A percentile compares a stretch with the other conserved stretches of the same genome.
These are phyloP conservation scores for Iris macrosiphon DNA, from an alignment of 106 monocot genomes.

Conservation along the genomic window DNA sequence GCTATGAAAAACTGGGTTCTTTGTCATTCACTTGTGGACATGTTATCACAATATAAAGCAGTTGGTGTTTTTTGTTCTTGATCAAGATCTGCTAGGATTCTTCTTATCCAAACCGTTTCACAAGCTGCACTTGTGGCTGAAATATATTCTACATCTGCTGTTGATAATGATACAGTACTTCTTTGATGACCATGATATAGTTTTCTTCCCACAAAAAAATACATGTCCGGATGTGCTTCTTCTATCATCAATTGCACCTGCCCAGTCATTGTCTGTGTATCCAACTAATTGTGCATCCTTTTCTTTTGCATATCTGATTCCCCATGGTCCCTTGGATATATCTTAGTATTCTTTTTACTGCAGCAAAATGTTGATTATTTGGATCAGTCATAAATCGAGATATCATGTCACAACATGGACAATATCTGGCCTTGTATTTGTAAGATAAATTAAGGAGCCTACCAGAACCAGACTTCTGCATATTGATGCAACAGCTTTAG, in stretches of 20 bases:
- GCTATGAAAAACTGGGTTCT: not conserved
- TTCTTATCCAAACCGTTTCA: not conserved
- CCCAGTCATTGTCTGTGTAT: not conserved
- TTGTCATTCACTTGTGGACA: slow-evolving; percentile 5
- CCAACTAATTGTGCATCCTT: not conserved
- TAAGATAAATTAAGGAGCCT: not conserved
- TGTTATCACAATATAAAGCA: slow-evolving; percentile 1
- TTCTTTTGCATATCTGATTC: not conserved
- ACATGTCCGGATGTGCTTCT: not conserved
- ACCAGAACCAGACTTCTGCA: slow-evolving; percentile 1
- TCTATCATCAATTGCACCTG: not conserved
- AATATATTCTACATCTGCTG: not conserved
- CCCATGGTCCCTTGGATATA: not conserved
- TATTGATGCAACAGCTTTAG: not conserved
- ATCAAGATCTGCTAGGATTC: not conserved
- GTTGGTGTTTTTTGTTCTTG: no score
- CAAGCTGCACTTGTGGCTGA: not conserved
- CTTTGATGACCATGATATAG: slow-evolving; percentile 3
- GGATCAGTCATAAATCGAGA: not conserved
- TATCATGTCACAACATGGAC: not conserved
- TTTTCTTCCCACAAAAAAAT: not conserved
- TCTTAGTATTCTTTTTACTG: not conserved
- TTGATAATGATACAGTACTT: not conserved
- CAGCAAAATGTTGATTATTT: not conserved
- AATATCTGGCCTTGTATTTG: slow-evolving; percentile 4